Base-by-base conservation (phyloP, 345 rosid genomes). In the Populus davidiana region DNA sequence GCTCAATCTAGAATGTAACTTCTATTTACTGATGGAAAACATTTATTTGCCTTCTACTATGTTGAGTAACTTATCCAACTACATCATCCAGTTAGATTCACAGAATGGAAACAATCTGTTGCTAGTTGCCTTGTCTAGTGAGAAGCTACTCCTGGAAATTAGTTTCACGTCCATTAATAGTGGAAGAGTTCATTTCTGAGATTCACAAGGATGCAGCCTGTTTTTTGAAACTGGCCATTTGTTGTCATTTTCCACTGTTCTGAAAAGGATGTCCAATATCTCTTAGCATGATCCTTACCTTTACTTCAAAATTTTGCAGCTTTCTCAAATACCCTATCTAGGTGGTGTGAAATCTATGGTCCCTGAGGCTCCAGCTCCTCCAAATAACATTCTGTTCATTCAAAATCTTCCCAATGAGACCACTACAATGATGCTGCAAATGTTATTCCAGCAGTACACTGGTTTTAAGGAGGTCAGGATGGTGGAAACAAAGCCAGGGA, bases 401-500 rank as follows among this genome's bases (percentile, higher is more conserved):
- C 99, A 96, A 79, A 94, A 93, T 83, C 93, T 96, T 79, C 94
- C 99, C 11, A 91, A 89, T 56, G 98, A 93, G 66, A 87, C 96
- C 1, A 88, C 97, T 27, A 89, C 98, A 1, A 86, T 91, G 94
- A 82, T 85, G 89, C 82, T 96, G 78, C 98, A 96, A 84, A 86
- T 83, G 90, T 77, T 93, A 31, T 96, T 96, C 86, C 80, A 73
- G 75, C 96, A 88, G 71, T 92, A 91, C 78, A 75, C 81, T 9
- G 97, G 97, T 65, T 92, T 96, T 69, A 96, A 96, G 88, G 99
- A 96, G 87, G 97, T 93, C 31, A 89, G 98, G 84, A 96, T 92
- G 97, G 86, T 96, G 74, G 99, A 94, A 82, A 80, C 99, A 62
- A 96, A 96, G 83, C 99, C 99, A 0, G 98, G 99, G 38, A 96